These are phyloP conservation scores for Sphaerulina vaccinii DNA, from an alignment of 2,329 filamentous ascomycete species.

Conservation along the genomic window DNA sequence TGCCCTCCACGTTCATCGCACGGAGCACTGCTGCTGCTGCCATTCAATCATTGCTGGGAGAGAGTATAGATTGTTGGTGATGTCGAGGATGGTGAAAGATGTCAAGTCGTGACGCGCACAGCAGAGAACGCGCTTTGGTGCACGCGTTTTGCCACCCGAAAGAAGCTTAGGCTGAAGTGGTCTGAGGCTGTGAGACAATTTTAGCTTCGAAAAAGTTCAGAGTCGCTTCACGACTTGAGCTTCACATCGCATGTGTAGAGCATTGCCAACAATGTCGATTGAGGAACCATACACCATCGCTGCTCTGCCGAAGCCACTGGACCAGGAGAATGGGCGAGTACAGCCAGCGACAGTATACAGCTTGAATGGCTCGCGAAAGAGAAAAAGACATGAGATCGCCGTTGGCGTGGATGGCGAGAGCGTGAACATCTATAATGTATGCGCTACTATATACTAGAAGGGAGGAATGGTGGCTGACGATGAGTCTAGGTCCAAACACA, in stretches of 20 bases:
- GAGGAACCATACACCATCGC: slow-evolving; percentile 44
- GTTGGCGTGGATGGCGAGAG: slow-evolving; percentile 61
- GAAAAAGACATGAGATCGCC: slow-evolving; percentile 62
- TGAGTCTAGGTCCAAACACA: slow-evolving; percentile 57
- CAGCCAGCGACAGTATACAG: slow-evolving; percentile 52
- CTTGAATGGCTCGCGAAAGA: slow-evolving; percentile 56
- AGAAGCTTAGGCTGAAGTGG: too few species aligned
- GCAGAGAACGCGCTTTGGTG: neutral
- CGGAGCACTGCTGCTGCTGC: slow-evolving; percentile 24
- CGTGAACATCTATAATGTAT: slow-evolving; percentile 62
- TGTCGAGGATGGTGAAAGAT: neutral
- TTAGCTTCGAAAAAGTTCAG: slow-evolving; percentile 10
- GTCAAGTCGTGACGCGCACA: neutral
- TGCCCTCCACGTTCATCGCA: slow-evolving; percentile 30
- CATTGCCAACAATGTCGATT: slow-evolving; percentile 28
- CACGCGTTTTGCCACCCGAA: too few species aligned
- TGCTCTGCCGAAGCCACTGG: slow-evolving; percentile 45
- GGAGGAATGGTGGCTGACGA: slow-evolving; percentile 16
- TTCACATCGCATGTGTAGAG: neutral
- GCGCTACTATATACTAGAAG: slow-evolving; percentile 4
- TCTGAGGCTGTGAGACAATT: too few species aligned
- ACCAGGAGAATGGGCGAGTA: slow-evolving; percentile 41
- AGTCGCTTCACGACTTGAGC: slow-evolving; percentile 6
- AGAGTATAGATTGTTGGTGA: neutral
- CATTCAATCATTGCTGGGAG: slow-evolving; percentile 21